phyloP scores from a whole-genome alignment of 495 filamentous ascomycete species.

The Parathielavia hyrcaniae region DNA sequence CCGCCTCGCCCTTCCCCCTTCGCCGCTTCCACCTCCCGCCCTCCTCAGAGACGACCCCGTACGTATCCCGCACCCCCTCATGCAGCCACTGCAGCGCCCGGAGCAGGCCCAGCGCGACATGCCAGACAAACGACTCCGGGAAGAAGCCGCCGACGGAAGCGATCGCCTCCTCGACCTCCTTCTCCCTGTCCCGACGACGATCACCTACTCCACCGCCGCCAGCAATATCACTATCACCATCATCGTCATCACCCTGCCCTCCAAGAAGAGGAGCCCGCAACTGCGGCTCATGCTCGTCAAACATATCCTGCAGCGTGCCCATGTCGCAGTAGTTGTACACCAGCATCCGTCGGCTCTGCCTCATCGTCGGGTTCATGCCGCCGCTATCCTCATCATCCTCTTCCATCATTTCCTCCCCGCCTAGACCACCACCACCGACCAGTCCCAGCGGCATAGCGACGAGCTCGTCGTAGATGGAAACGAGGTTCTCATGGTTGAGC shows the following conservation, averaged over 20 bases:
- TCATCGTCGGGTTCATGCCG: neutral
- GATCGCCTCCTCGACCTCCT: too few species aligned
- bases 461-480: constrained; percentile 30
- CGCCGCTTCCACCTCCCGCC: constrained; percentile 7
- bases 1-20: constrained; percentile 9
- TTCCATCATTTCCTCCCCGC: neutral
- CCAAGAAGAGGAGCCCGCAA: too few species aligned
- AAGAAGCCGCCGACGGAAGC: constrained; percentile 20
- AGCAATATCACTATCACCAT: too few species aligned
- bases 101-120: constrained; percentile 37
- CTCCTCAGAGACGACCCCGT: constrained; percentile 2
- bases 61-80: constrained; percentile 30
- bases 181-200: too few species aligned
- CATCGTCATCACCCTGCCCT: too few species aligned
- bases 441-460: neutral
- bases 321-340: constrained; percentile 41
- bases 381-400: neutral
- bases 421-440: neutral
- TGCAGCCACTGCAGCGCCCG: constrained; percentile 41
- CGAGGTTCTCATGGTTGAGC: constrained; percentile 42
- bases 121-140: constrained; percentile 43
- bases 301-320: constrained; percentile 32
- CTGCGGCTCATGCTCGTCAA: constrained; percentile 13
- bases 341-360: constrained; percentile 21
- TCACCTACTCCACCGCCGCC: too few species aligned